A percentile compares a stretch with the other conserved stretches of the same genome.
These are phyloP conservation scores for Anisodus tanguticus DNA, from an alignment of 257 asterid species.

Conservation along the genomic window DNA sequence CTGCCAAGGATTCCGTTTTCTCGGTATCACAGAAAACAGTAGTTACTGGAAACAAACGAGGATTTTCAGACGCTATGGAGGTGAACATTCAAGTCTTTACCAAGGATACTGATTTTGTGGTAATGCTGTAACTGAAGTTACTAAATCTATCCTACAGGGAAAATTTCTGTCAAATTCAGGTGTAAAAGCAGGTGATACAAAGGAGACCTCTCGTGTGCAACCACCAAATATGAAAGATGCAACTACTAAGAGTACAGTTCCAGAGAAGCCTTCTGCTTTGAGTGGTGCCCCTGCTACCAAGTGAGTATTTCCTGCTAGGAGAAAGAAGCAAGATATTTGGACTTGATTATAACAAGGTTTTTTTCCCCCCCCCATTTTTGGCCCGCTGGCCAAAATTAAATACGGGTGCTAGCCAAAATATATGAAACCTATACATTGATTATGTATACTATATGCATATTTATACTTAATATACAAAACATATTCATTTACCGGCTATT, in stretches of 20 bases:
- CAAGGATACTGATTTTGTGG: slow-evolving; percentile 9
- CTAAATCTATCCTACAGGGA: slow-evolving; percentile 41
- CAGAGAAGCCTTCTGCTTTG: slow-evolving; percentile 42
- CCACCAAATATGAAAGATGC: slow-evolving; percentile 43
- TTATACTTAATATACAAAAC: too few relatives aligned
- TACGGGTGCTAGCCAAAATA: too few relatives aligned
- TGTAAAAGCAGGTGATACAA: slow-evolving; percentile 37
- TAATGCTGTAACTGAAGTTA: slow-evolving; percentile 29
- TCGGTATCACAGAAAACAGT: slow-evolving; percentile 40
- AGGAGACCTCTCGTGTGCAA: slow-evolving; percentile 43
- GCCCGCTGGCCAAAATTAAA: too few relatives aligned
- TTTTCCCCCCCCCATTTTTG: too few relatives aligned
- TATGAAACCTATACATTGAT: too few relatives aligned
- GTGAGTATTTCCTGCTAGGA: slow-evolving; percentile 41
- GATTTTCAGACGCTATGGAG: slow-evolving; percentile 75
- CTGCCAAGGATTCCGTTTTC: slow-evolving; percentile 45
- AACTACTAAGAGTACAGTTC: slow-evolving; percentile 35
- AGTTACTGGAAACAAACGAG: slow-evolving; percentile 73
- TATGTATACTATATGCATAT: too few relatives aligned
- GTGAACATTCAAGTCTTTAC: slow-evolving; percentile 32
- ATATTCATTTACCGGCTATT: too few relatives aligned
- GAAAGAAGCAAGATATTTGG: neutral
- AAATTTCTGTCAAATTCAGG: slow-evolving; percentile 38
- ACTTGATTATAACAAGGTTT: neutral
- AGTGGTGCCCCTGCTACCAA: slow-evolving; percentile 62